These are phyloP conservation scores for Podosphaera fusca DNA, from an alignment of 2,329 filamentous ascomycete species.

Conservation along the genomic window DNA sequence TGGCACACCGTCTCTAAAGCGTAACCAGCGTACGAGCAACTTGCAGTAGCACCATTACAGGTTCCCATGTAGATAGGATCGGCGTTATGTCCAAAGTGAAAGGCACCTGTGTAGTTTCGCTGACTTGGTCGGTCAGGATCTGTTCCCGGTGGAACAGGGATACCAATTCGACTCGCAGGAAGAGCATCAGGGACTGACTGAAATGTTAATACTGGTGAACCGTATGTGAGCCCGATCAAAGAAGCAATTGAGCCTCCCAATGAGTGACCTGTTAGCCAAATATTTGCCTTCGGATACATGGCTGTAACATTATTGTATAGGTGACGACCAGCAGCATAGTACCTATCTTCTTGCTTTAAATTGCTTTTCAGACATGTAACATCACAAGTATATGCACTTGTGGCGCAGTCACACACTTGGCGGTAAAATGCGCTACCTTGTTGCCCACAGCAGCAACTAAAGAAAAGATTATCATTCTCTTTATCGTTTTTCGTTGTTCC, in stretches of 20 bases:
- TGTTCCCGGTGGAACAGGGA: conserved; percentile 63
- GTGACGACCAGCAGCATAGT: conserved; percentile 74
- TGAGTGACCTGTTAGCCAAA: conserved; percentile 86
- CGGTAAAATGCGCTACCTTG: conserved; percentile 78
- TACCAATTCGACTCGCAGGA: conserved; percentile 59
- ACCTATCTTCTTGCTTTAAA: conserved; percentile 61
- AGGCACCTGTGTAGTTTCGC: conserved; percentile 51
- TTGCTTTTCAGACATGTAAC: conserved; percentile 64
- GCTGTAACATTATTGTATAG: conserved; percentile 83
- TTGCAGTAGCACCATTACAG: conserved; percentile 73
- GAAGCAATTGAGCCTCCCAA: conserved; percentile 74
- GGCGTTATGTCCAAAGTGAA: conserved; percentile 85
- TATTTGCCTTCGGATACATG: conserved; percentile 58
- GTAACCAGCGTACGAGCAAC: conserved; percentile 80
- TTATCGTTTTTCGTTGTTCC: conserved; percentile 96
- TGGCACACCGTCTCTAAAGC: conserved; percentile 88
- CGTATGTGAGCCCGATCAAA: conserved; percentile 78
- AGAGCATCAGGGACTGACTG: conserved; percentile 83
- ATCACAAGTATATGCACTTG: conserved; percentile 72
- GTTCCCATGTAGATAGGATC: conserved; percentile 88
- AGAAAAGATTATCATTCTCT: conserved; percentile 91
- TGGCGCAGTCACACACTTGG: conserved; percentile 82
- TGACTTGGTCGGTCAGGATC: conserved; percentile 49
- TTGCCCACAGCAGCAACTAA: conserved; percentile 92
- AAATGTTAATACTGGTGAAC: conserved; percentile 74